Conservation (phyloP, 768 basidiomycete genomes). For the Symmetrospora coprosmae region DNA sequence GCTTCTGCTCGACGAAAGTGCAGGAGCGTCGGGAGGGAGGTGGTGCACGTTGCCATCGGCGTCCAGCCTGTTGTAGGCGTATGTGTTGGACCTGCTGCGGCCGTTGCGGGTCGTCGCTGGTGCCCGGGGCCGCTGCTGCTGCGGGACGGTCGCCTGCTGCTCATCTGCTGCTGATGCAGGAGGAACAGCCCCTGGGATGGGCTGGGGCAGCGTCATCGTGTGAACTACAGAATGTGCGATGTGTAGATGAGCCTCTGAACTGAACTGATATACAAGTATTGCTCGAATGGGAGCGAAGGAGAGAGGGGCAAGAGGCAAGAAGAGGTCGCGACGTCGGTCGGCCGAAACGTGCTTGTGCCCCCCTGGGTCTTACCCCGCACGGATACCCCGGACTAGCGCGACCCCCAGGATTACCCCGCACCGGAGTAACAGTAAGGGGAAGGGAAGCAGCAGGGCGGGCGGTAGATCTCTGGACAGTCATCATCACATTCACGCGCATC, state of each 20-base stretch:
- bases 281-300: background rate
- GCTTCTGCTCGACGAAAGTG: background rate
- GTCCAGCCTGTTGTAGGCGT: background rate
- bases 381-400: too few relatives aligned
- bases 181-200: background rate
- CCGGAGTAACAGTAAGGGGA: too few relatives aligned
- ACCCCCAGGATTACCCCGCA: too few relatives aligned
- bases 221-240: background rate
- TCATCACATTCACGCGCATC: too few relatives aligned
- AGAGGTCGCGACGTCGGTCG: too few relatives aligned
- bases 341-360: too few relatives aligned
- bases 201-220: background rate
- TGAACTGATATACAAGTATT: background rate
- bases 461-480: too few relatives aligned
- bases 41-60: slow-evolving; percentile 17
- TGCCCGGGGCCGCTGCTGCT: background rate
- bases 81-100: slow-evolving; percentile 5
- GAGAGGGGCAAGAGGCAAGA: too few relatives aligned
- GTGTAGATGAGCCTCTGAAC: background rate
- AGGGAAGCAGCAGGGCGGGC: too few relatives aligned
- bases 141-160: background rate
- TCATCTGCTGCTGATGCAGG: background rate
- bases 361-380: too few relatives aligned
- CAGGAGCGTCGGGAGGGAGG: background rate
- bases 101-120: background rate